Base-by-base conservation (phyloP, 768 basidiomycete genomes). In the Russula sp. region DNA sequence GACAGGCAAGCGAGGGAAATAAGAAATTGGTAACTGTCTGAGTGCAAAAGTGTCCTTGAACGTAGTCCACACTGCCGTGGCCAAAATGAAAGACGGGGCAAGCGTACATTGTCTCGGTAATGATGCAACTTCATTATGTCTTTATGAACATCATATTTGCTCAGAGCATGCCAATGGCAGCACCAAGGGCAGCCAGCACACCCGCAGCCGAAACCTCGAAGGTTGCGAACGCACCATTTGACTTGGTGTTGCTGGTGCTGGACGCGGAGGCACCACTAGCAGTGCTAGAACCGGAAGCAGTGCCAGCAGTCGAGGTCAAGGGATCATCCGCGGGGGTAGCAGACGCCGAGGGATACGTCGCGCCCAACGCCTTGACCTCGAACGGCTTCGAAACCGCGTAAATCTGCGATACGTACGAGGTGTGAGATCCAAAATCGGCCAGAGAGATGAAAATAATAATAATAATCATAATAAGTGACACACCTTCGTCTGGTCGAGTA, bases 311-410 rank as follows among this genome's bases (percentile, higher is more conserved):
- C 5, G 64, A 44, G 20, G 59, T 62, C 37, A 71, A 54, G 11
- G 70, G 66, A 5, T 71, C 47, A 32, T 65, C 68, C 5, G 75
- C 66, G 22, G 75, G 70, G 18, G 75, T 71, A 14, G 76, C 72
- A 20, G 73, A 68, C 20, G 81, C 61, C 4, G 72, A 52, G 10
- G 85, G 84, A 68, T 84, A 88, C 13, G 76, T 8, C 40, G 86
- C 77, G 55, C 83, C 84, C 37, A 74, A 64, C 6, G 84, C 70
- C 71, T 84, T 82, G 72, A 91, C 79, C 71, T 84, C 81, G 72
- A 91, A 91, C 4, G 74, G 71, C 59, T 78, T 52, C 32, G 85
- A 82, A 42, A 72, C 69, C 13, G 84, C 84, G 64, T 78, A 88
- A 59, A 89, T 62, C 84, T 90, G 66, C 22, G 11, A 48, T 13